Conservation (phyloP, 805 yeast species). For the Pichia gijzeniarum region DNA sequence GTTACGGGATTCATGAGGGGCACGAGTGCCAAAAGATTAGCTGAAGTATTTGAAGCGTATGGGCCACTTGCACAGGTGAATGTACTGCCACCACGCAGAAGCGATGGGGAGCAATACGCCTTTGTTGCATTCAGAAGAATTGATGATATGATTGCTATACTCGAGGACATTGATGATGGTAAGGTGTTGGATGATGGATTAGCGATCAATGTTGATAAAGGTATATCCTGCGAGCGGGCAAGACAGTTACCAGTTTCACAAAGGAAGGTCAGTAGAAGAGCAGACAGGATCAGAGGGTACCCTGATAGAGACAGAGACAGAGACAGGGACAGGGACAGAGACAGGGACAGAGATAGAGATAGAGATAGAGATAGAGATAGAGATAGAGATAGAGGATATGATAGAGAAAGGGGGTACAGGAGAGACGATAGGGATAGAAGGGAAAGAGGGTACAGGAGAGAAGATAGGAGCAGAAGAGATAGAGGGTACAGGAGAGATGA, state of each 20-base stretch:
- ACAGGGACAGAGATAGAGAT: too few species aligned
- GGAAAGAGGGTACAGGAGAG: background rate
- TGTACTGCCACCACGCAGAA: conserved; percentile 56
- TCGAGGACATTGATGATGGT: conserved; percentile 38
- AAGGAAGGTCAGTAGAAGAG: conserved; percentile 1
- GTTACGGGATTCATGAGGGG: conserved; percentile 42
- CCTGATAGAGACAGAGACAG: conserved; percentile 9
- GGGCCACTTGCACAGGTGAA: conserved; percentile 55
- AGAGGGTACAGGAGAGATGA: background rate
- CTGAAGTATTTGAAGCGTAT: conserved; percentile 53
- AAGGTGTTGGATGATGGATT: conserved; percentile 24
- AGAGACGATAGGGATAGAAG: conserved; percentile 1
- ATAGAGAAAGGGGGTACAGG: conserved; percentile 1
- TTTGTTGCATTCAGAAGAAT: conserved; percentile 51
- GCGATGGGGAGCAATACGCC: conserved; percentile 55
- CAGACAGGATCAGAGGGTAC: background rate
- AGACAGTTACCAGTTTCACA: conserved; percentile 42
- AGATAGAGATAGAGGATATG: conserved; percentile 13
- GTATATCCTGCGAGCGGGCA: conserved; percentile 49
- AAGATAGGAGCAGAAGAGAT: background rate
- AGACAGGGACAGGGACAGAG: conserved; percentile 10
- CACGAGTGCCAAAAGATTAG: conserved; percentile 49
- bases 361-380: conserved; percentile 12
- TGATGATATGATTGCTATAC: conserved; percentile 50
- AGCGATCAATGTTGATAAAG: conserved; percentile 34